Evolutionary conservation across 2,329 filamentous ascomycete genomes (phyloP), one percentile per base, ranked within the genome.

Genomic region (Shiraia bambusicola): DNA sequence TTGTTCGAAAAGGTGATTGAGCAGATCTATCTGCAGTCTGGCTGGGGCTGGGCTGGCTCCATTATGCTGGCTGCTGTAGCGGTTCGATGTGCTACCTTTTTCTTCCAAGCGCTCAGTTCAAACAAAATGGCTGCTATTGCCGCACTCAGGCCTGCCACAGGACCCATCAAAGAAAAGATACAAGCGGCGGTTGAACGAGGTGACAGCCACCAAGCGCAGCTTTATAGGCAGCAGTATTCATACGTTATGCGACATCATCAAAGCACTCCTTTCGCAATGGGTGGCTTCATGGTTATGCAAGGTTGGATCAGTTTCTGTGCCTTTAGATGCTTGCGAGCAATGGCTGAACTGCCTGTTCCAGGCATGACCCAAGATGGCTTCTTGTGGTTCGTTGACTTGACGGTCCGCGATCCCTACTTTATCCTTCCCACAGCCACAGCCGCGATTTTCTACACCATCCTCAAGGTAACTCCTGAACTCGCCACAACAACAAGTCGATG

Each of bases 41-140:
- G 86, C 26, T 70, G 88, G 40, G 88, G 89, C 10, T 97, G 93
- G 93, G 90, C 87, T 76, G 83, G 74, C 2, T 81, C 87, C 45
- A 86, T 96, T 56, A 69, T 84, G 31, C 68, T 77, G 4, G 79
- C 84, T 0, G 83, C 86, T 25, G 25, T 90, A 1, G 44, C 82
- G 6, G 71, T 91, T 46, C 87, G 92, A 47, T 44, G 77, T 7
- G 61, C 73, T 34, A 75, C 93, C 58, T 82, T 84, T n/a, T 45
- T 49, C 46, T 79, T 87, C 11, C 82, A 81, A 52, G 62, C 88
- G 16, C 65, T 70, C 26, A 78, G 81, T 12, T 78, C 82, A 30
- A 82, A 88, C 59, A 78, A 79, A 38, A 69, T 73, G 27, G 82
- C 86, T 15, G 80, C 78, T 47, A 74, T 88, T 67, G 74, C 80